Evolutionary conservation across 2,329 filamentous ascomycete species (phyloP).

Genomic region (Fusarium sp.): DNA sequence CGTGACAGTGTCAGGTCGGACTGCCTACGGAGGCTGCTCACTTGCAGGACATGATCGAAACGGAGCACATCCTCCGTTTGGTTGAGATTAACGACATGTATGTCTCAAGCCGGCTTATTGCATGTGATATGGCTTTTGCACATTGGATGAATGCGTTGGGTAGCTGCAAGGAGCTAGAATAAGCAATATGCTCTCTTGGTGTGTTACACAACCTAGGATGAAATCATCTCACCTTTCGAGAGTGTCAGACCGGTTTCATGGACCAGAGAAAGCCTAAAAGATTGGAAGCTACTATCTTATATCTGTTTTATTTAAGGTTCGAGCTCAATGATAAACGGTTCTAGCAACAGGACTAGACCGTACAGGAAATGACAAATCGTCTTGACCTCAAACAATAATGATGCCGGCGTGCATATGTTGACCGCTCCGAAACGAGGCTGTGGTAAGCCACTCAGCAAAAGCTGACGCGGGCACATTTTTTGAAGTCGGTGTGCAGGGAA

Average conservation of each 20-base stretch:
- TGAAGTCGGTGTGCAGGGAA: not conserved
- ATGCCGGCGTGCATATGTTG: not conserved
- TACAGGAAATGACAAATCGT: not conserved
- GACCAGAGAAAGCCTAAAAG: too few species aligned
- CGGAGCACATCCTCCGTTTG: not conserved
- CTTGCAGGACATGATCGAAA: not conserved
- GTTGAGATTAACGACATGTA: not conserved
- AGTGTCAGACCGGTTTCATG: not conserved
- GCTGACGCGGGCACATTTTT: not conserved
- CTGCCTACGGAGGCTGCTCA: not conserved
- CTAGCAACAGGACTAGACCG: too few species aligned
- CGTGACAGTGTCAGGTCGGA: not conserved
- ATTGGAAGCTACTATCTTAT: rapidly evolving
- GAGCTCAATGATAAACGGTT: not conserved
- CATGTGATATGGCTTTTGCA: not conserved
- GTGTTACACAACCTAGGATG: not conserved
- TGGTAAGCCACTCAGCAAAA: not conserved
- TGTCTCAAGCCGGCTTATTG: not conserved
- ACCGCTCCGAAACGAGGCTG: not conserved
- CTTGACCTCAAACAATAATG: not conserved
- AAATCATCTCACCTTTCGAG: not conserved
- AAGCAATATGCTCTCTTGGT: not conserved
- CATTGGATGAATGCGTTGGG: too few species aligned
- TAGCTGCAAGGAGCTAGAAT: not conserved
- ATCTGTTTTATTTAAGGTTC: not conserved